Base-by-base conservation (phyloP, 1,139 yeast genomes). In the Yamadazyma taylorii region DNA sequence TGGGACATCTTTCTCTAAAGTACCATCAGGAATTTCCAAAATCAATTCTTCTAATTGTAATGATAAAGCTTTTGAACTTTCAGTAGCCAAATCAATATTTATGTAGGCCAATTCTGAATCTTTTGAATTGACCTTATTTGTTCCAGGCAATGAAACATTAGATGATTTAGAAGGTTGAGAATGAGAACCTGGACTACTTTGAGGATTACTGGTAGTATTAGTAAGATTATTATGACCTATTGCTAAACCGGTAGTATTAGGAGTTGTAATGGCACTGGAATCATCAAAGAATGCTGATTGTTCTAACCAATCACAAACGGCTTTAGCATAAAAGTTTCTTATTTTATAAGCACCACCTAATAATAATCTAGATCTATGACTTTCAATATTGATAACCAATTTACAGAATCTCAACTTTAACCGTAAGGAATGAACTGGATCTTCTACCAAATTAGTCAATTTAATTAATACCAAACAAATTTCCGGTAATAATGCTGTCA, bases 241-340 rank as follows among this genome's bases (percentile, higher is more conserved):
- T 4, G 21, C 30, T 27, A 27, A 16, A 3, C 30, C 30, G 11
- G 30, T 16, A 15, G n/a, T 16, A 9, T 16, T 9, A 16, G 17
- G 5, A n/a, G 30, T 8, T 11, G 38, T 48, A 12, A 21, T 7
- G 10, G 21, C 4, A 16, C 21, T 13, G 13, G 12, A 14, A 27
- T 61, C 60, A 11, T 56, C 64, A 38, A 47, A 59, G 45, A 68
- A 63, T 9, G 73, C 70, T 0, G 87, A 75, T 34, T 66, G 65
- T 42, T 81, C 89, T 38, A 87, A 69, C 90, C 94, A 86, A 31
- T 76, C 82, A 14, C 80, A 74, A 5, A 78, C 73, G 8, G 73
- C 57, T 46, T 79, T 74, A 3, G 88, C 78, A 60, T 79, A 76
- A 32, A 62, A 62, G 53, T 85, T 86, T 48, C 92, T 76, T 12